Evolutionary conservation across 371 early-diverging fungal species (phyloP).

Genomic region (Saksenaea vasiformis): DNA sequence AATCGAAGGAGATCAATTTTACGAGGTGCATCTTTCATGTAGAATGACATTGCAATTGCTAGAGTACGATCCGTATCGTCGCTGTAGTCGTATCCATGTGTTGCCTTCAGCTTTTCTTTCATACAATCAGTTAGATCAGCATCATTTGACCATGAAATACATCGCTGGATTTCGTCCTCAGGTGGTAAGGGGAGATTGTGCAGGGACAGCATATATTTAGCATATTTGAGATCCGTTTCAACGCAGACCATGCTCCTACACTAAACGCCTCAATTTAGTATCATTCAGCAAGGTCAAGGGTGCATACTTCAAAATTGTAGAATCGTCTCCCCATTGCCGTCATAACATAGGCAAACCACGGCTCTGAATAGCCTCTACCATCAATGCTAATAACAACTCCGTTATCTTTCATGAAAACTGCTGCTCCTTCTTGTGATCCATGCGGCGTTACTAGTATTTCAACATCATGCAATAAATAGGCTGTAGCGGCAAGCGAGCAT

Average conservation of each 20-base stretch:
- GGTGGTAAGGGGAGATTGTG: background rate
- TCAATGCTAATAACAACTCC: slow-evolving; percentile 38
- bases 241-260: slow-evolving; percentile 27
- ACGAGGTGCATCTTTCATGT: slow-evolving; percentile 20
- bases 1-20: slow-evolving; percentile 16
- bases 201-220: background rate
- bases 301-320: slow-evolving; percentile 27
- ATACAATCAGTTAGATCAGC: slow-evolving; percentile 4
- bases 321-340: slow-evolving; percentile 52
- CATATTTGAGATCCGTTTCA: slow-evolving; percentile 25
- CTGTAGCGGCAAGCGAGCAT: slow-evolving; percentile 44
- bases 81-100: background rate
- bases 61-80: background rate
- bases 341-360: slow-evolving; percentile 51
- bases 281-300: background rate
- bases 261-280: slow-evolving; percentile 1
- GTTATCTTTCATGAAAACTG: slow-evolving; percentile 49
- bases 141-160: slow-evolving; percentile 15
- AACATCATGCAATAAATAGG: slow-evolving; percentile 41
- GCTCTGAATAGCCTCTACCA: slow-evolving; percentile 37
- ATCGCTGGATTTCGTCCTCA: slow-evolving; percentile 9
- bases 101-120: background rate
- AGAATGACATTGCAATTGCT: background rate
- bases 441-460: slow-evolving; percentile 48
- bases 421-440: slow-evolving; percentile 48